phyloP scores from a whole-genome alignment of 1,284 basidiomycete genomes.

The Cutaneotrichosporon sp. region DNA sequence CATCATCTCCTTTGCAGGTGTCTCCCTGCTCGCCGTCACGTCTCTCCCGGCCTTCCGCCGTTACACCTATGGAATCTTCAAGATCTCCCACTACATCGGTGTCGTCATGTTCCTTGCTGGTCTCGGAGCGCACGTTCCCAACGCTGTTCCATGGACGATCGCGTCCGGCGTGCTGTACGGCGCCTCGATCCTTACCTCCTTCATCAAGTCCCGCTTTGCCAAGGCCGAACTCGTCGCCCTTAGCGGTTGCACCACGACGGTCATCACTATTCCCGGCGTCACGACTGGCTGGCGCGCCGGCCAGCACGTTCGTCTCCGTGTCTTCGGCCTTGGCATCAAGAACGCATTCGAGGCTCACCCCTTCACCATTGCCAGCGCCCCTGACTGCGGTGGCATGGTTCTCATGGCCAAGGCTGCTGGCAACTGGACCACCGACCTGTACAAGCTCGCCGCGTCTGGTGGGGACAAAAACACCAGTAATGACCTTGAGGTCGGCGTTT shows the following conservation, averaged over 20 bases:
- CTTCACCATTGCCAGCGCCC: constrained; percentile 49
- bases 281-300: constrained; percentile 49
- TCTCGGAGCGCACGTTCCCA: constrained; percentile 39
- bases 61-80: constrained; percentile 35
- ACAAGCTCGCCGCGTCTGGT: constrained; percentile 24
- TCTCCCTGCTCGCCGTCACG: constrained; percentile 35
- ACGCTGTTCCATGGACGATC: constrained; percentile 63
- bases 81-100: constrained; percentile 50
- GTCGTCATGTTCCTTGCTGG: constrained; percentile 18
- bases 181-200: constrained; percentile 30
- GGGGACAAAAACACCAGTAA: not conserved
- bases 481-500: constrained; percentile 5
- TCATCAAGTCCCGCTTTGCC: constrained; percentile 39
- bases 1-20: constrained; percentile 26
- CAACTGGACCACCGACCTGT: constrained; percentile 42
- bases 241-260: constrained; percentile 34
- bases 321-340: constrained; percentile 31
- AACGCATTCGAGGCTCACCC: constrained; percentile 43
- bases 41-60: constrained; percentile 43
- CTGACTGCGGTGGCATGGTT: constrained; percentile 39
- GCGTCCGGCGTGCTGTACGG: constrained; percentile 55
- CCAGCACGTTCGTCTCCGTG: constrained; percentile 47
- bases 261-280: constrained; percentile 39
- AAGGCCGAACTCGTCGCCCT: constrained; percentile 39
- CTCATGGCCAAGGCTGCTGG: constrained; percentile 44